phyloP scores from a whole-genome alignment of 768 basidiomycete genomes.

The Daedalea quercina region DNA sequence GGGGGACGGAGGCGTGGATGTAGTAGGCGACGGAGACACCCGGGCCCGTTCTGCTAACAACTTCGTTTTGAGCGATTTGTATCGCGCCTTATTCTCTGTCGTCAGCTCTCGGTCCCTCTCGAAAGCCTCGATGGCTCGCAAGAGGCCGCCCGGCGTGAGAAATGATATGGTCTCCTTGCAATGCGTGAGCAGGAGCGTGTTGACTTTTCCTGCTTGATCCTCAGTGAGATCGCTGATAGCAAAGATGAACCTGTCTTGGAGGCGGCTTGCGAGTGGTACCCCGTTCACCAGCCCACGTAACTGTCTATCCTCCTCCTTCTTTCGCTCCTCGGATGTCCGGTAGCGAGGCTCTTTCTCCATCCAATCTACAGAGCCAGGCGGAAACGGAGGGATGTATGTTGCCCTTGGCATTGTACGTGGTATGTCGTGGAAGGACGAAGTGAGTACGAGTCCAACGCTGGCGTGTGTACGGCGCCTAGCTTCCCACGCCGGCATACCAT shows the following conservation, averaged over 20 bases:
- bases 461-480: neutral
- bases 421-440: neutral
- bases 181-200: neutral
- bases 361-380: neutral
- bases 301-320: neutral
- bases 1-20: too few species aligned
- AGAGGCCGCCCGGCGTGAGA: neutral
- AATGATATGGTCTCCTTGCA: neutral
- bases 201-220: neutral
- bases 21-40: too few species aligned
- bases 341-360: neutral
- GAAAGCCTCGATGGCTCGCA: neutral
- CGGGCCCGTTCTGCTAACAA: neutral
- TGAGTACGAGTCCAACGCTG: neutral
- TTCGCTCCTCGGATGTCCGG: neutral
- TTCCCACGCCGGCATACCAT: neutral
- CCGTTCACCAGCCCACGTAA: neutral
- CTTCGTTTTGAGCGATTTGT: neutral
- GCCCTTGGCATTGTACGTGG: neutral
- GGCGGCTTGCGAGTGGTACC: neutral
- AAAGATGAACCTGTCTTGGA: neutral
- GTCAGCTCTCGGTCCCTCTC: neutral
- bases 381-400: neutral
- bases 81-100: neutral
- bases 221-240: neutral